Percentiles rank a stretch among this genome's conserved stretches.
These are phyloP conservation scores for Zygoascus hellenicus DNA, from an alignment of 1,139 yeast species.

Conservation along the genomic window DNA sequence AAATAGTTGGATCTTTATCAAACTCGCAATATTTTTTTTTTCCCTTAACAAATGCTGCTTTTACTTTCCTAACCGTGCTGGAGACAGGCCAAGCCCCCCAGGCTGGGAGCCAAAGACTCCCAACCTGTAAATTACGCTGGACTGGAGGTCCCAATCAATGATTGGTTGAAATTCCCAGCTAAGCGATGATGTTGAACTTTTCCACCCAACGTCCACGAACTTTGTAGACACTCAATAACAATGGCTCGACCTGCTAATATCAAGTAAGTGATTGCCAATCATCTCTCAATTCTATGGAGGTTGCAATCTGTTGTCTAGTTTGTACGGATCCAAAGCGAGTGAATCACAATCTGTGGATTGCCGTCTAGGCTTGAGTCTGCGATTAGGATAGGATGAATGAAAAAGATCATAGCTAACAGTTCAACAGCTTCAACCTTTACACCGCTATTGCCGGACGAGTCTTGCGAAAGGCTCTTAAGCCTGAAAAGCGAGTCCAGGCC, in stretches of 20 bases:
- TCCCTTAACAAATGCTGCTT: too few species aligned
- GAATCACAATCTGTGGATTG: not conserved
- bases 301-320: not conserved
- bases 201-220: slow-evolving; percentile 2
- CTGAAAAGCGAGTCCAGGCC: slow-evolving; percentile 71
- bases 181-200: slow-evolving; percentile 1
- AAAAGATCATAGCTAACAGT: not conserved
- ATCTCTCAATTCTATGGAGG: not conserved
- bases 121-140: slow-evolving; percentile 7
- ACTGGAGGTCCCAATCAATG: not conserved
- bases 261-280: slow-evolving; percentile 24
- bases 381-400: not conserved
- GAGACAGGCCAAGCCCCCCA: too few species aligned
- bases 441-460: slow-evolving; percentile 87
- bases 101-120: not conserved
- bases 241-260: slow-evolving; percentile 30
- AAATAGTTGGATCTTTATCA: too few species aligned
- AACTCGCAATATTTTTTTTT: too few species aligned
- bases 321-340: not conserved
- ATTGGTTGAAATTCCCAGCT: slow-evolving; percentile 4
- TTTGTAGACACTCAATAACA: not conserved
- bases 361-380: slow-evolving; percentile 16
- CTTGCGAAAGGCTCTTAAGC: slow-evolving; percentile 83
- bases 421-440: slow-evolving; percentile 69
- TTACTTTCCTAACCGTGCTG: too few species aligned